Conservation (phyloP, 805 yeast genomes). For the Pichia kluyveri region DNA sequence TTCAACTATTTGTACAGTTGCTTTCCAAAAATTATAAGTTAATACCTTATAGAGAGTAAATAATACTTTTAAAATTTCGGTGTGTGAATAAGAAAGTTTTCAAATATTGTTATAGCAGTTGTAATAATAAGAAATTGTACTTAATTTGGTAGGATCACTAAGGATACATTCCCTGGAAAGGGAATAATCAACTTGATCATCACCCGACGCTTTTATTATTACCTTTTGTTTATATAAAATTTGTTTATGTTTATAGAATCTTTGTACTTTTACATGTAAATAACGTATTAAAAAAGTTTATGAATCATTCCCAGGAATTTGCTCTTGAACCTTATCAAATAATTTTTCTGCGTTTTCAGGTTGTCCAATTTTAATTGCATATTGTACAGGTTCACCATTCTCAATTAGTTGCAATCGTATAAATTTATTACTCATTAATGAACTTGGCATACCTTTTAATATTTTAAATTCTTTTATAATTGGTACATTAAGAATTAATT, state of each 20-base stretch:
- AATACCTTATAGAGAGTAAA: too few relatives aligned
- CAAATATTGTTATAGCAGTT: too few relatives aligned
- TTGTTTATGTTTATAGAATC: too few relatives aligned
- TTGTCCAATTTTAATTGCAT: slow-evolving; percentile 65
- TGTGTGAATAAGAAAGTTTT: too few relatives aligned
- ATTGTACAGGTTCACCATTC: slow-evolving; percentile 65
- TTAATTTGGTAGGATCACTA: too few relatives aligned
- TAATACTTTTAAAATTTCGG: too few relatives aligned
- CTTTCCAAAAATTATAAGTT: slow-evolving; percentile 40
- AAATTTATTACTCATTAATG: slow-evolving; percentile 76
- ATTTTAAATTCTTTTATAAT: slow-evolving; percentile 54
- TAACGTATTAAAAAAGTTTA: background rate
- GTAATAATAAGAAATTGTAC: too few relatives aligned
- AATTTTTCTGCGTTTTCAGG: slow-evolving; percentile 52
- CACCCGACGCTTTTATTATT: too few relatives aligned
- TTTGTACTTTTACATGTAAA: too few relatives aligned
- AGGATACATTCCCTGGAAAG: too few relatives aligned
- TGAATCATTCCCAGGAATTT: slow-evolving; percentile 19
- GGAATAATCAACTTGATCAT: too few relatives aligned
- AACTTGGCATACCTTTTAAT: slow-evolving; percentile 76
- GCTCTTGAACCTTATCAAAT: slow-evolving; percentile 37
- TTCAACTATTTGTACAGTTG: slow-evolving; percentile 78
- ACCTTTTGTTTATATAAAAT: too few relatives aligned
- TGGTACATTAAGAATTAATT: slow-evolving; percentile 73
- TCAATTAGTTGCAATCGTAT: slow-evolving; percentile 65